phyloP scores from a whole-genome alignment of 2,329 filamentous ascomycete species.

The Claviceps capensis region DNA sequence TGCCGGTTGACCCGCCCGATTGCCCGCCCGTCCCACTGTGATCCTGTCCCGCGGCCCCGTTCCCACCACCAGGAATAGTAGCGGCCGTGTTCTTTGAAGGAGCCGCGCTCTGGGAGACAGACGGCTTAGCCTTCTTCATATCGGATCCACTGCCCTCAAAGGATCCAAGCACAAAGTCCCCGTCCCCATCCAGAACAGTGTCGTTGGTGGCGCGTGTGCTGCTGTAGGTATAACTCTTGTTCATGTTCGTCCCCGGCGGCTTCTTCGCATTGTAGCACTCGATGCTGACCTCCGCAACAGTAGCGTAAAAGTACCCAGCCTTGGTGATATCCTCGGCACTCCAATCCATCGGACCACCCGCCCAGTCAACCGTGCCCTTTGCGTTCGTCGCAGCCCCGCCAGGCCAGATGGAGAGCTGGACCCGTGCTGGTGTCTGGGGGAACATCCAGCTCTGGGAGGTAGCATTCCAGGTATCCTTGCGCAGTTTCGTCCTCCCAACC shows the following conservation, averaged over 20 bases:
- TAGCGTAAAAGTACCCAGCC: conserved; percentile 80
- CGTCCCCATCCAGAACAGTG: conserved; percentile 62
- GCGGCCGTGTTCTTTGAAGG: conserved; percentile 12
- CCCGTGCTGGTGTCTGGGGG: conserved; percentile 80
- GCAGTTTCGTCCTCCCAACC: conserved; percentile 59
- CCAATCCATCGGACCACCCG: conserved; percentile 86
- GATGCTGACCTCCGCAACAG: conserved; percentile 63
- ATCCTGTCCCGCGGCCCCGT: conserved; percentile 12
- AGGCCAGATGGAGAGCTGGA: conserved; percentile 94
- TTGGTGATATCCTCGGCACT: conserved; percentile 59
- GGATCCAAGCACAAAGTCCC: conserved; percentile 62
- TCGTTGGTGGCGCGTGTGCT: conserved; percentile 53
- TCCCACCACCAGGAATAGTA: conserved; percentile 18
- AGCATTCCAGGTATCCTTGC: conserved; percentile 71
- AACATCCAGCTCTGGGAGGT: conserved; percentile 72
- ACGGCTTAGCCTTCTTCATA: conserved; percentile 36
- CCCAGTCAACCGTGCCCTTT: conserved; percentile 79
- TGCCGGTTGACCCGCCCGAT: background rate
- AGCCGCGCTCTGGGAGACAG: conserved; percentile 8
- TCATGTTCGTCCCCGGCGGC: conserved; percentile 52
- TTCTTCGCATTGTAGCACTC: conserved; percentile 62
- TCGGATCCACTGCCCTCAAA: conserved; percentile 71
- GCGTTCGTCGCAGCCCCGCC: conserved; percentile 69
- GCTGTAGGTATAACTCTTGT: conserved; percentile 65
- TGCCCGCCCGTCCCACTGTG: conserved; percentile 4